phyloP scores from a whole-genome alignment of 139 green algal genomes.

The Gonium pectorale region DNA sequence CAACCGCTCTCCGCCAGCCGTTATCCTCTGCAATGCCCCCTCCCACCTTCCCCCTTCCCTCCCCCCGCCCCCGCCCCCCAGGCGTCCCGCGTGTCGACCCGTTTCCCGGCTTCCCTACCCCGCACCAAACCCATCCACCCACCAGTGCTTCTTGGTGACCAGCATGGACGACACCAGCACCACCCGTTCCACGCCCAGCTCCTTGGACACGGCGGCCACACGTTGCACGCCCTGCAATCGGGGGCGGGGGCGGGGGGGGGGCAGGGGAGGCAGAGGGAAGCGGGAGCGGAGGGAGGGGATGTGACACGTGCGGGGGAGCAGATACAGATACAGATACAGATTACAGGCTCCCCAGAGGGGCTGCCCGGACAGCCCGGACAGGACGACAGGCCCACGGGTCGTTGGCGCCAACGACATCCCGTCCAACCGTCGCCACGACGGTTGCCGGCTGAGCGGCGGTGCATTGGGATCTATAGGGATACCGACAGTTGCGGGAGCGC shows the following conservation, averaged over 20 bases:
- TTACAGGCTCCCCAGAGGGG: no score
- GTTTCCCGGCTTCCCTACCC: no score
- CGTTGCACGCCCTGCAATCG: conserved; percentile 68
- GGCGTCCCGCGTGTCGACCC: neutral
- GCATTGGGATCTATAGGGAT: no score
- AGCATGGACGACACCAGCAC: conserved; percentile 76
- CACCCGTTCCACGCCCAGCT: conserved; percentile 44
- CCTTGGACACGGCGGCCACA: conserved; percentile 55
- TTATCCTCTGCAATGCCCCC: no score
- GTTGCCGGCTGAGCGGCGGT: no score
- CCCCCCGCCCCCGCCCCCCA: neutral
- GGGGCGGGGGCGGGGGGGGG: neutral
- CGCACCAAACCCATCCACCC: neutral
- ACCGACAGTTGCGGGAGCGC: no score
- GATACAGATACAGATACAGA: no score
- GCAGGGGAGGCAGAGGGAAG: neutral
- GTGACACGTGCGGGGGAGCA: neutral
- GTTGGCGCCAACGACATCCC: no score
- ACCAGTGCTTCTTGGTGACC: conserved; percentile 71
- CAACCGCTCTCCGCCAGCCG: no score
- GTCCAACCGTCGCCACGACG: no score
- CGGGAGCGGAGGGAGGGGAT: neutral
- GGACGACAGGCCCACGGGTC: no score
- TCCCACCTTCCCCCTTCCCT: neutral
- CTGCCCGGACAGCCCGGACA: no score